Base-by-base conservation (phyloP, 495 filamentous ascomycete species). In the Sordaria brevicollis region DNA sequence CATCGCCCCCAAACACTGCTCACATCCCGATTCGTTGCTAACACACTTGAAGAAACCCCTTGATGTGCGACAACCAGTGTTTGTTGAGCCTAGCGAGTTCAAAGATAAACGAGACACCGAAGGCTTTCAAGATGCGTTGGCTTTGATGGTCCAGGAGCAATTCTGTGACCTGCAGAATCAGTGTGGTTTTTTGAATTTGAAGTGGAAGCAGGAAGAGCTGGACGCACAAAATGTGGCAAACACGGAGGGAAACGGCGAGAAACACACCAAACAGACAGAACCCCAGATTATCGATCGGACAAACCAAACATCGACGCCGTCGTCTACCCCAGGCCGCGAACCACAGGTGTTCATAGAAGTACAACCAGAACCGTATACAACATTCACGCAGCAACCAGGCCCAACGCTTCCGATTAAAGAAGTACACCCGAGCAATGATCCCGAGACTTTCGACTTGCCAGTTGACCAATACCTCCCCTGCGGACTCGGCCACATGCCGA, bases 181-280 rank as follows among this genome's bases (percentile, higher is more conserved):
- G 2, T 29, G 21, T 62, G 49, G 49, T 6, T 62, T 62, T 1
- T 29, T 62, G 4, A 31, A 62, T 8, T 0, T 17, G 2, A 17
- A 17, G 25, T 31, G 13, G 49, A 62, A 62, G 17, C 49, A 9
- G 33, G 25, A 62, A 31, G 0, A 31, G 0, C 5, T 3, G 49
- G 6, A 62, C 10, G 2, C 0, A 3, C 5, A 0, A 5, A 57
- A 6, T n/a, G n/a, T n/a, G 5, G 5, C 5, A 15, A 0, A 5
- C 2, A 4, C 3, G 2, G 5, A 33, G 1, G 25, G 0, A 13
- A 6, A 15, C 17, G 4, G 5, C 2, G 11, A 2, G 49, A 4
- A 17, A 21, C 5, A 5, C 17, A 0, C 4, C 5, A 57, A 57
- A 8, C 5, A 15, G n/a, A 31, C 5, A 57, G 21, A 4, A 17